Evolutionary conservation across 441 rosid genomes (phyloP).

Genomic region (Brassica hybrid): DNA sequence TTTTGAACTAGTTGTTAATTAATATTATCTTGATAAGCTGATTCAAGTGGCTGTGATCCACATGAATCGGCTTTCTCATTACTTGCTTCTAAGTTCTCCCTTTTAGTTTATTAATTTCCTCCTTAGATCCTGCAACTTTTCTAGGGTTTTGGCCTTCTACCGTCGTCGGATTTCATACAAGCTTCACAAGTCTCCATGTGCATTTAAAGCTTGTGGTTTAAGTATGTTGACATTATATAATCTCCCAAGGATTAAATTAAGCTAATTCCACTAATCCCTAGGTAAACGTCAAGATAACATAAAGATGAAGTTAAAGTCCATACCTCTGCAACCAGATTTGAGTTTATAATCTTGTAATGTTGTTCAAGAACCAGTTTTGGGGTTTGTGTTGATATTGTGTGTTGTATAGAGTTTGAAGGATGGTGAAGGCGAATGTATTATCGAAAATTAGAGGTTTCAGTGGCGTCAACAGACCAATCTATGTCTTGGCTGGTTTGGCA

Average conservation of each 20-base stretch:
- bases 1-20: too few relatives aligned
- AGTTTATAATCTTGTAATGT: constrained; percentile 20
- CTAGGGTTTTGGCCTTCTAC: constrained; percentile 14
- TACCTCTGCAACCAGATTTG: neutral
- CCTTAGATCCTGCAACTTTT: constrained; percentile 31
- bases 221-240: constrained; percentile 23
- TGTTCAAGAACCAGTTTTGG: constrained; percentile 11
- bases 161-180: constrained; percentile 21
- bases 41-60: constrained; percentile 31
- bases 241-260: constrained; percentile 2
- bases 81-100: constrained; percentile 22
- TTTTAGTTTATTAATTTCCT: neutral
- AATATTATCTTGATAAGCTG: neutral
- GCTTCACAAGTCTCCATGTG: constrained; percentile 37
- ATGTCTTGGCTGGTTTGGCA: constrained; percentile 53
- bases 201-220: constrained; percentile 33
- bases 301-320: constrained; percentile 12
- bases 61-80: constrained; percentile 28
- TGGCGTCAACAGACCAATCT: constrained; percentile 51
- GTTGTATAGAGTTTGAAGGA: constrained; percentile 34
- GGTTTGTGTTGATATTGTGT: constrained; percentile 1
- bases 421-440: constrained; percentile 52
- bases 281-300: constrained; percentile 24
- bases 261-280: constrained; percentile 31
- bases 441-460: constrained; percentile 49